A percentile compares a stretch with the other conserved stretches of the same genome.
Conservation (phyloP, 2,329 filamentous ascomycete genomes). For the Colletotrichum camelliae region DNA sequence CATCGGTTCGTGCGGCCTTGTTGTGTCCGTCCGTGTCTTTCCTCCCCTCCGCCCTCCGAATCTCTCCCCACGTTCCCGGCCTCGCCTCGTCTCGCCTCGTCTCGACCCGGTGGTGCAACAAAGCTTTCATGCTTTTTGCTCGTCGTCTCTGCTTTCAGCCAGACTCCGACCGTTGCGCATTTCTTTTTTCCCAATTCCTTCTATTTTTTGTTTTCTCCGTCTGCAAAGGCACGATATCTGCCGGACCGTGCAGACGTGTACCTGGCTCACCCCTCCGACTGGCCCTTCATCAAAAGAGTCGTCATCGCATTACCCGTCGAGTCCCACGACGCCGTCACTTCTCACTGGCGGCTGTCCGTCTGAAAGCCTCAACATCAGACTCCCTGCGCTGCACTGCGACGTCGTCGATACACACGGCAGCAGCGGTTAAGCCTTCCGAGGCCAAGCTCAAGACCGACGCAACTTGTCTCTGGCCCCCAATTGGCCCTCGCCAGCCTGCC, state of each 20-base stretch:
- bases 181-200: neutral
- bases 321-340: neutral
- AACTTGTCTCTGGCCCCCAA: neutral
- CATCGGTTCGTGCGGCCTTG: neutral
- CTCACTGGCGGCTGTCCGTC: neutral
- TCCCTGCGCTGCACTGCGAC: neutral
- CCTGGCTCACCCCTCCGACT: neutral
- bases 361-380: slow-evolving; percentile 6
- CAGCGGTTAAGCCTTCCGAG: neutral
- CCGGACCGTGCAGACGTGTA: neutral
- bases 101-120: slow-evolving; percentile 7
- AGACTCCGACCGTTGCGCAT: neutral
- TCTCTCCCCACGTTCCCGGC: neutral
- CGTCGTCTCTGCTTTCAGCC: neutral
- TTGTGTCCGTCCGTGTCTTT: neutral
- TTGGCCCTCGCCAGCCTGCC: neutral
- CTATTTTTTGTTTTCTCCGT: neutral
- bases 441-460: neutral
- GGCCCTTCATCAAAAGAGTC: neutral
- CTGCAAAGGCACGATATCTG: neutral
- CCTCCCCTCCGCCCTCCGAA: neutral
- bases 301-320: neutral
- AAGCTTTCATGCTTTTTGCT: neutral
- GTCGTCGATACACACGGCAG: neutral
- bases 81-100: neutral